Percentiles rank a stretch among this genome's conserved stretches.
Conservation (phyloP, 352 stramenopile genomes). For the Phytophthora idaei region DNA sequence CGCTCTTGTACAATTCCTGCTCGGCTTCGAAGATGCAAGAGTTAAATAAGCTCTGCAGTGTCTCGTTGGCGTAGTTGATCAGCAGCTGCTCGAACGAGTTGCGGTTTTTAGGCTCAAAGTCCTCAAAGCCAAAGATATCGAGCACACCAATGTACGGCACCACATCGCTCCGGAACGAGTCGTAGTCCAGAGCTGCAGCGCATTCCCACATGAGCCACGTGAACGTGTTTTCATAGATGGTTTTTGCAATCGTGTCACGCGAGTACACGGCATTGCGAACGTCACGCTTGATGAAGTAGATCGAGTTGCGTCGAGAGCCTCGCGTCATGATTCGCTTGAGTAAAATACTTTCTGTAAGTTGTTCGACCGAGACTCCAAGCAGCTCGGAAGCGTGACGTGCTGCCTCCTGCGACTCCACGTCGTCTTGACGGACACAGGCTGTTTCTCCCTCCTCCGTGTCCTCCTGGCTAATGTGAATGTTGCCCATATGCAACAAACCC, state of each 20-base stretch:
- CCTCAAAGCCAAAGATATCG: slow-evolving; percentile 94
- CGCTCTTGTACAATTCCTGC: slow-evolving; percentile 81
- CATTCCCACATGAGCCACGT: slow-evolving; percentile 90
- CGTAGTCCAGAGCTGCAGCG: slow-evolving; percentile 76
- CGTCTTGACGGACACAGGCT: slow-evolving; percentile 54
- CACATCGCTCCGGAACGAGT: slow-evolving; percentile 80
- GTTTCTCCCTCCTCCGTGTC: slow-evolving; percentile 80
- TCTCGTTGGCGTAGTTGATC: slow-evolving; percentile 95
- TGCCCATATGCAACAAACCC: slow-evolving; percentile 79
- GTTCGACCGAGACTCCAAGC: slow-evolving; percentile 64
- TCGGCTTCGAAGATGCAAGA: slow-evolving; percentile 87
- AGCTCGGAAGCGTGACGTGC: slow-evolving; percentile 60
- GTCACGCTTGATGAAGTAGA: slow-evolving; percentile 82
- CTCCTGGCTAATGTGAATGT: slow-evolving; percentile 73
- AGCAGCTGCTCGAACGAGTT: slow-evolving; percentile 93
- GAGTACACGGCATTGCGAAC: slow-evolving; percentile 76
- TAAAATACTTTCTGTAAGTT: slow-evolving; percentile 78
- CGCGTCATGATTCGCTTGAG: slow-evolving; percentile 84
- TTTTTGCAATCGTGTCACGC: slow-evolving; percentile 90
- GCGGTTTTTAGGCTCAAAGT: slow-evolving; percentile 87
- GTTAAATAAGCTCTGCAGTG: slow-evolving; percentile 91
- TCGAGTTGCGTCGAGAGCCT: slow-evolving; percentile 71
- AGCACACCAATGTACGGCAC: slow-evolving; percentile 91
- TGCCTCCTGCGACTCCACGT: slow-evolving; percentile 53
- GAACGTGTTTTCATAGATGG: slow-evolving; percentile 90